A percentile compares a stretch with the other conserved stretches of the same genome.
phyloP scores from a whole-genome alignment of 495 filamentous ascomycete genomes.

The Apiosordaria backusii region DNA sequence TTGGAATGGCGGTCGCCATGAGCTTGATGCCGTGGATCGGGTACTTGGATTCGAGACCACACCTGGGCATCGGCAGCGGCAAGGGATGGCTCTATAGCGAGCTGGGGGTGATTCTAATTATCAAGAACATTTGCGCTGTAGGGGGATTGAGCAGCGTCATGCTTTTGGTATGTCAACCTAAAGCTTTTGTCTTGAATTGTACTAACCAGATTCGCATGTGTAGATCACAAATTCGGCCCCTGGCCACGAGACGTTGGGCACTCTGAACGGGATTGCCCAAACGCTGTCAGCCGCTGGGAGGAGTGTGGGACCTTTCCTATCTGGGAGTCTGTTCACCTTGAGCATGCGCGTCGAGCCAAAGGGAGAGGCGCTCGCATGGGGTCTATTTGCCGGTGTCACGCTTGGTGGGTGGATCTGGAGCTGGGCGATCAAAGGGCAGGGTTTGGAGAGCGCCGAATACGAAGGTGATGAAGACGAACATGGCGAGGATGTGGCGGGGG shows the following conservation, averaged over 20 bases:
- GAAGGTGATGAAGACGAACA: constrained; percentile 31
- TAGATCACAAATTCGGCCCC: constrained; percentile 92
- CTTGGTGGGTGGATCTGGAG: constrained; percentile 74
- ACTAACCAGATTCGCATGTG: constrained; percentile 19
- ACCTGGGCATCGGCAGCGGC: constrained; percentile 47
- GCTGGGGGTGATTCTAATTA: constrained; percentile 69
- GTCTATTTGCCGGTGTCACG: constrained; percentile 73
- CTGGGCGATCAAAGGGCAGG: constrained; percentile 64
- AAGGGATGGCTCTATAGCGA: constrained; percentile 69
- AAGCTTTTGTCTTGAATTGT: neutral
- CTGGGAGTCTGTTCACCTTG: constrained; percentile 76
- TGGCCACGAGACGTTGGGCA: constrained; percentile 80
- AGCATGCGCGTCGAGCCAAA: constrained; percentile 65
- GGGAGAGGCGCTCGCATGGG: constrained; percentile 82
- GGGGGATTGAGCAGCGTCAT: constrained; percentile 86
- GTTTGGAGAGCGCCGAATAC: constrained; percentile 52
- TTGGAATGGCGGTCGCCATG: constrained; percentile 81
- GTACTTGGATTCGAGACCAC: constrained; percentile 54
- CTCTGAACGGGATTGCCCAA: constrained; percentile 90
- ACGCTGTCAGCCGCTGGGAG: constrained; percentile 88
- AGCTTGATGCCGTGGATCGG: constrained; percentile 86
- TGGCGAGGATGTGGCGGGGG: constrained; percentile 14
- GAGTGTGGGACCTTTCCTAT: constrained; percentile 82
- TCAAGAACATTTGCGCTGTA: constrained; percentile 86
- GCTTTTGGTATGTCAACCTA: constrained; percentile 60